Conservation (phyloP, 257 asterid genomes). For the Solanum lignicaule region DNA sequence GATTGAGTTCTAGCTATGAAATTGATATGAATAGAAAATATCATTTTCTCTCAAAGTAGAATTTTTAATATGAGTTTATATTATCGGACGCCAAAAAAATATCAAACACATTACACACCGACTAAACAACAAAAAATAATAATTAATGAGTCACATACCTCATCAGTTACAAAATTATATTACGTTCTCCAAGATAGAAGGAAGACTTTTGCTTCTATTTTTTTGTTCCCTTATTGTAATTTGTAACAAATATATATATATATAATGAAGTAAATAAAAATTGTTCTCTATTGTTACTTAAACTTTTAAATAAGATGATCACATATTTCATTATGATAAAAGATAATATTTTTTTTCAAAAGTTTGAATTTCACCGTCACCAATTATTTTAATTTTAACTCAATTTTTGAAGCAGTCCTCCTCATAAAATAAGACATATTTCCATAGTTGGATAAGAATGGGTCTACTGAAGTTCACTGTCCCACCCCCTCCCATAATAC, state of each 20-base stretch:
- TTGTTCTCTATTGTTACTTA: no score
- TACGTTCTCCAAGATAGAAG: neutral
- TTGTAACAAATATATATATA: neutral
- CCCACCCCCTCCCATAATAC: neutral
- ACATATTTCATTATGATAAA: neutral
- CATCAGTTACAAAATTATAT: neutral
- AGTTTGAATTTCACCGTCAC: neutral
- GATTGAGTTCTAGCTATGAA: no score
- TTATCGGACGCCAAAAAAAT: neutral
- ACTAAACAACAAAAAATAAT: no score
- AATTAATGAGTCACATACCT: neutral
- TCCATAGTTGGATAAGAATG: neutral
- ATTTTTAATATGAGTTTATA: rapidly evolving
- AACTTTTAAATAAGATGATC: neutral
- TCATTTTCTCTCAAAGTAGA: neutral
- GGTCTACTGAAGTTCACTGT: neutral
- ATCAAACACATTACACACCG: neutral
- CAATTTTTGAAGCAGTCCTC: neutral
- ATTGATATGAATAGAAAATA: no score
- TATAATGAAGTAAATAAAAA: no score
- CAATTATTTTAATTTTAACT: neutral
- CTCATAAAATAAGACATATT: neutral
- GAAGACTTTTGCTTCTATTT: neutral
- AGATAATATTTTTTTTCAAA: no score
- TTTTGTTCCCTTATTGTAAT: no score